Evolutionary conservation across 78 protist genomes (phyloP).

Genomic region (Planoprotostelium fungivorum): DNA sequence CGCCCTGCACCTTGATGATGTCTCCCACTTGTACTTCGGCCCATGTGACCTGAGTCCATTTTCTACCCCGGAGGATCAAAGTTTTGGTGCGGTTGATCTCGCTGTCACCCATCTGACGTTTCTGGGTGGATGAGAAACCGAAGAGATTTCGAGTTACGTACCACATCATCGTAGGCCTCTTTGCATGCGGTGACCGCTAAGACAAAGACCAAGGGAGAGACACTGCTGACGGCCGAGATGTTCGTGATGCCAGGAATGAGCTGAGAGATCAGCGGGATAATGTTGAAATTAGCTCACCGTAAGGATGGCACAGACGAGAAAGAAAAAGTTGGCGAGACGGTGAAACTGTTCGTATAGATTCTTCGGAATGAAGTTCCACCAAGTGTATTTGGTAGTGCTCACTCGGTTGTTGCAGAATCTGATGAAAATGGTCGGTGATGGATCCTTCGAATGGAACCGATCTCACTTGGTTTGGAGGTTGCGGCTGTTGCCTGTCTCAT

Average conservation of each 20-base stretch:
- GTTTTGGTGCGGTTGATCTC: slow-evolving; percentile 19
- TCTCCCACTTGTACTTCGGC: slow-evolving; percentile 43
- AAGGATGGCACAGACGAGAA: slow-evolving; percentile 70
- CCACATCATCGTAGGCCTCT: slow-evolving; percentile 79
- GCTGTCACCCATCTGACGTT: slow-evolving; percentile 42
- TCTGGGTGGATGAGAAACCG: slow-evolving; percentile 1
- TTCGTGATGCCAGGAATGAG: slow-evolving; percentile 65
- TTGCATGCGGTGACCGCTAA: slow-evolving; percentile 64
- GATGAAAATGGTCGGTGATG: slow-evolving; percentile 1
- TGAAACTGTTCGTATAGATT: slow-evolving; percentile 67
- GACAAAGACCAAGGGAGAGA: slow-evolving; percentile 73
- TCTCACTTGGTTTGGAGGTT: neutral
- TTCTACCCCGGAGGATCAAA: slow-evolving; percentile 11
- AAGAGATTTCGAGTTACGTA: slow-evolving; percentile 12
- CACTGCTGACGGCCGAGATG: slow-evolving; percentile 57
- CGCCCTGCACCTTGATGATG: slow-evolving; percentile 39
- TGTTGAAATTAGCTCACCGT: neutral
- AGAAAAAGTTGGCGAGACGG: slow-evolving; percentile 74
- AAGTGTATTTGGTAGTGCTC: slow-evolving; percentile 60
- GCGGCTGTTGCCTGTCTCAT: neutral
- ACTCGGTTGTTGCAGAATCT: slow-evolving; percentile 28
- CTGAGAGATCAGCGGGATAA: no score
- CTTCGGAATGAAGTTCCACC: slow-evolving; percentile 46
- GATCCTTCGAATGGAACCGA: no score
- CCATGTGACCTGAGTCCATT: slow-evolving; percentile 29